Evolutionary conservation across 2,329 filamentous ascomycete genomes (phyloP).

Genomic region (Thielaviopsis punctulata): DNA sequence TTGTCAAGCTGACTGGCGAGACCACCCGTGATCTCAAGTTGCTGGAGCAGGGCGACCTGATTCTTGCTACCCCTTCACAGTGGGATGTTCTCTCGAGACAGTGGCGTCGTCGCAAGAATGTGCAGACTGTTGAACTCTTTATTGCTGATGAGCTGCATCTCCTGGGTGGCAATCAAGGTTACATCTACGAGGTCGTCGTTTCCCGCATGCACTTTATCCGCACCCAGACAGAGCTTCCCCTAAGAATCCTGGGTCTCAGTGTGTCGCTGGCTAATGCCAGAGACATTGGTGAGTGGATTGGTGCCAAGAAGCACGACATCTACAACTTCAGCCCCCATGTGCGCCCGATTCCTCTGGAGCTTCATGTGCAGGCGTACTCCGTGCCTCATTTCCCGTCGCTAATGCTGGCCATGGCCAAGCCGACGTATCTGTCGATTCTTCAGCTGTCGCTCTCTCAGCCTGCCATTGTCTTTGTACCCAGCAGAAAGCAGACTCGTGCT

Average conservation of each 20-base stretch:
- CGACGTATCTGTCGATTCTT: constrained; percentile 73
- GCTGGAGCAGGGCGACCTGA: constrained; percentile 70
- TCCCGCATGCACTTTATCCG: constrained; percentile 95
- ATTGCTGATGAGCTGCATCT: constrained; percentile 93
- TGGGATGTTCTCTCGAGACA: constrained; percentile 94
- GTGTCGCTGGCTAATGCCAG: constrained; percentile 86
- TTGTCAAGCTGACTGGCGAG: constrained; percentile 88
- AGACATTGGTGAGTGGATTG: constrained; percentile 94
- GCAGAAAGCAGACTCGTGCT: constrained; percentile 75
- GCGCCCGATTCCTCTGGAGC: constrained; percentile 72
- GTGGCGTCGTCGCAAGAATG: constrained; percentile 92
- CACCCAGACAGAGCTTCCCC: constrained; percentile 64
- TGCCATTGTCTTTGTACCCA: constrained; percentile 81
- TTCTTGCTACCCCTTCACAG: constrained; percentile 80
- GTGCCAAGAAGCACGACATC: constrained; percentile 92
- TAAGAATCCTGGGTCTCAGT: constrained; percentile 78
- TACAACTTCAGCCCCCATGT: constrained; percentile 96
- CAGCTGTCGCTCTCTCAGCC: constrained; percentile 82
- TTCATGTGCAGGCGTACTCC: constrained; percentile 88
- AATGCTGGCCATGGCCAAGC: constrained; percentile 97
- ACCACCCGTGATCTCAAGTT: constrained; percentile 80
- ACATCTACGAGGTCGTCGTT: constrained; percentile 91
- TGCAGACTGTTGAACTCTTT: constrained; percentile 77
- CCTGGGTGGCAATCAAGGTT: constrained; percentile 70
- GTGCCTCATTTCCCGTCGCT: constrained; percentile 95